phyloP scores from a whole-genome alignment of 176 grass and related monocot genomes.

The Typha latifolia region DNA sequence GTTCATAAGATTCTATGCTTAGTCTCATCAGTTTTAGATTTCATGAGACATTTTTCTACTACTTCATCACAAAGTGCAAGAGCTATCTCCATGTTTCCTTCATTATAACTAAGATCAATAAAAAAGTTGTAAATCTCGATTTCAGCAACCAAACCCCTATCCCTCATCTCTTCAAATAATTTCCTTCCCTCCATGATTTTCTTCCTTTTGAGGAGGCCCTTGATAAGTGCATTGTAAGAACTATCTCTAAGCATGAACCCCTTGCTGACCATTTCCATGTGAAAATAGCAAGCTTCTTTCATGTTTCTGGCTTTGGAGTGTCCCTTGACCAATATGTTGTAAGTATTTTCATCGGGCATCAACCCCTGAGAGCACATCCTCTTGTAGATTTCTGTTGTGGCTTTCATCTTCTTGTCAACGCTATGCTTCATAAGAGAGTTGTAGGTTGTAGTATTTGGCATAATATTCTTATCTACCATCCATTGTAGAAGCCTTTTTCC shows the following conservation, averaged over 20 bases:
- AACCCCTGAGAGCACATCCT: conserved; percentile 47
- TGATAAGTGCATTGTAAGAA: conserved; percentile 71
- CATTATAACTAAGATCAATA: conserved; percentile 54
- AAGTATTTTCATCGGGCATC: conserved; percentile 64
- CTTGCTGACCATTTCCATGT: conserved; percentile 60
- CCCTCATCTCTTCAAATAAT: conserved; percentile 82
- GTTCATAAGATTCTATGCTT: neutral
- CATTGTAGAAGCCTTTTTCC: conserved; percentile 70
- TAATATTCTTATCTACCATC: conserved; percentile 70
- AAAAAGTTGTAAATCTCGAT: conserved; percentile 58
- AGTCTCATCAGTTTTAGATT: conserved; percentile 24
- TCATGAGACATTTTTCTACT: conserved; percentile 31
- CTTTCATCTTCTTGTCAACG: conserved; percentile 80
- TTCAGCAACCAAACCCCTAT: conserved; percentile 46
- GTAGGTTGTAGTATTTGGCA: conserved; percentile 54
- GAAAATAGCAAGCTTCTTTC: conserved; percentile 86
- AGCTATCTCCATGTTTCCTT: conserved; percentile 56
- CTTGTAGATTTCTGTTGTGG: conserved; percentile 63
- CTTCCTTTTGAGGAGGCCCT: conserved; percentile 74
- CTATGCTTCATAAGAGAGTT: conserved; percentile 87
- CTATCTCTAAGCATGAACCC: conserved; percentile 58
- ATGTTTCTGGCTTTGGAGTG: conserved; percentile 85
- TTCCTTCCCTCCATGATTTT: conserved; percentile 58
- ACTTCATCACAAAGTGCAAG: conserved; percentile 74
- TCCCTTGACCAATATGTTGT: conserved; percentile 87